Evolutionary conservation across 768 basidiomycete genomes (phyloP).

Genomic region (Termitomyces eurrhizus): DNA sequence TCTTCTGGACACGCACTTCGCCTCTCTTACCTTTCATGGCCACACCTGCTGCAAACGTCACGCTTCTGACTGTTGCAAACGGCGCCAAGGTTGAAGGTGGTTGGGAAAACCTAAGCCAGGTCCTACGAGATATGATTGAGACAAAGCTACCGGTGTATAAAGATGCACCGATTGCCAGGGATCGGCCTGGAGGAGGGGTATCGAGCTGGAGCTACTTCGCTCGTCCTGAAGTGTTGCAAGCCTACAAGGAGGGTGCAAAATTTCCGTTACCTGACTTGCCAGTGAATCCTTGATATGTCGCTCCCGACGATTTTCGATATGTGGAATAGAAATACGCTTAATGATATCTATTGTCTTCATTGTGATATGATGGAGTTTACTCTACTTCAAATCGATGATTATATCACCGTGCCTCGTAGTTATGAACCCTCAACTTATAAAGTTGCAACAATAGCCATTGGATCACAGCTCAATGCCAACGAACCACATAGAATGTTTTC

Average conservation of each 20-base stretch:
- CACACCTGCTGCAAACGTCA: conserved; percentile 9
- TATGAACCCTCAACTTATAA: too few relatives aligned
- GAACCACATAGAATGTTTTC: too few relatives aligned
- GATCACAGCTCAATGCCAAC: too few relatives aligned
- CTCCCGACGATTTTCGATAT: neutral
- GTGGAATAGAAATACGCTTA: neutral
- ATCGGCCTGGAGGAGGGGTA: conserved; percentile 12
- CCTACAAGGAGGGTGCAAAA: conserved; percentile 13
- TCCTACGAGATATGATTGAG: conserved; percentile 10
- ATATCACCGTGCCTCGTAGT: too few relatives aligned
- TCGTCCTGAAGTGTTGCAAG: conserved; percentile 17
- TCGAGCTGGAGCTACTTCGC: conserved; percentile 19
- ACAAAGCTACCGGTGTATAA: conserved; percentile 11
- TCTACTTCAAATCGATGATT: too few relatives aligned
- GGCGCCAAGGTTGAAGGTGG: conserved; percentile 13
- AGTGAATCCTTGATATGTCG: neutral
- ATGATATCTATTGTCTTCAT: too few relatives aligned
- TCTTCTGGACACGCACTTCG: conserved; percentile 16
- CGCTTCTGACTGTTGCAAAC: conserved; percentile 13
- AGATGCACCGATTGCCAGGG: conserved; percentile 11
- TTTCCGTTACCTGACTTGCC: conserved; percentile 17
- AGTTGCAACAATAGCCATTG: too few relatives aligned
- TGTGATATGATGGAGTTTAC: too few relatives aligned
- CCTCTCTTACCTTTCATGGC: conserved; percentile 16
- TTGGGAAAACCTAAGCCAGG: conserved; percentile 7